A percentile compares a stretch with the other conserved stretches of the same genome.
Evolutionary conservation across 768 basidiomycete genomes (phyloP).

Genomic region (Macrolepiota dolichaula): DNA sequence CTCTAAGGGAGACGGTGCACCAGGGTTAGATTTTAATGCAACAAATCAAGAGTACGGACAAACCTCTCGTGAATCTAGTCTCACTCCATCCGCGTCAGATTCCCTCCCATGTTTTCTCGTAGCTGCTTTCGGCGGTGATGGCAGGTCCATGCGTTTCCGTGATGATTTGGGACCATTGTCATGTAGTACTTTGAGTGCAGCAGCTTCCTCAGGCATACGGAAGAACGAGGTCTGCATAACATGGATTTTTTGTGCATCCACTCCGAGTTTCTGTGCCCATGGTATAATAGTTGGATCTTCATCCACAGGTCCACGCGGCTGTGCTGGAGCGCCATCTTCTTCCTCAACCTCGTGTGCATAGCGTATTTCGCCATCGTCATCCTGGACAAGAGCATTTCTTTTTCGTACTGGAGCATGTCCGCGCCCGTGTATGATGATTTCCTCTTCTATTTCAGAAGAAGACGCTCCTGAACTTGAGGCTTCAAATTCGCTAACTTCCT

Average conservation of each 20-base stretch:
- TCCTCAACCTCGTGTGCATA: conserved; percentile 47
- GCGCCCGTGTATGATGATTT: conserved; percentile 26
- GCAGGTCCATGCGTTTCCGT: conserved; percentile 28
- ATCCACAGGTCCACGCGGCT: conserved; percentile 23
- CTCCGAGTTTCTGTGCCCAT: conserved; percentile 69
- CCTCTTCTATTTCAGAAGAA: conserved; percentile 50
- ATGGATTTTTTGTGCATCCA: conserved; percentile 87
- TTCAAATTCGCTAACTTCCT: conserved; percentile 30
- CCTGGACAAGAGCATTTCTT: conserved; percentile 49
- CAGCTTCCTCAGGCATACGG: conserved; percentile 70
- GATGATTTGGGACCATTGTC: conserved; percentile 25
- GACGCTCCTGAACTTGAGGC: conserved; percentile 34
- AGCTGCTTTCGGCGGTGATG: conserved; percentile 34
- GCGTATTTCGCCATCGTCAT: conserved; percentile 48
- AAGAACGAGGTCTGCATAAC: conserved; percentile 93
- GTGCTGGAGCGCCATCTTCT: conserved; percentile 28
- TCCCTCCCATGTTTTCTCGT: conserved; percentile 76
- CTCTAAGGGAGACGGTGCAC: conserved; percentile 42
- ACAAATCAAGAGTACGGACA: conserved; percentile 18
- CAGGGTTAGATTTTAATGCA: neutral
- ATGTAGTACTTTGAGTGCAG: conserved; percentile 53
- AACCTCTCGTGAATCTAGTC: conserved; percentile 62
- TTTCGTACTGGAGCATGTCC: conserved; percentile 19
- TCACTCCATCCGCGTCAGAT: conserved; percentile 67
- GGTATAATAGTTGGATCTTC: conserved; percentile 54